Conservation (phyloP, 208 protist species). For the Lotmaria passim region DNA sequence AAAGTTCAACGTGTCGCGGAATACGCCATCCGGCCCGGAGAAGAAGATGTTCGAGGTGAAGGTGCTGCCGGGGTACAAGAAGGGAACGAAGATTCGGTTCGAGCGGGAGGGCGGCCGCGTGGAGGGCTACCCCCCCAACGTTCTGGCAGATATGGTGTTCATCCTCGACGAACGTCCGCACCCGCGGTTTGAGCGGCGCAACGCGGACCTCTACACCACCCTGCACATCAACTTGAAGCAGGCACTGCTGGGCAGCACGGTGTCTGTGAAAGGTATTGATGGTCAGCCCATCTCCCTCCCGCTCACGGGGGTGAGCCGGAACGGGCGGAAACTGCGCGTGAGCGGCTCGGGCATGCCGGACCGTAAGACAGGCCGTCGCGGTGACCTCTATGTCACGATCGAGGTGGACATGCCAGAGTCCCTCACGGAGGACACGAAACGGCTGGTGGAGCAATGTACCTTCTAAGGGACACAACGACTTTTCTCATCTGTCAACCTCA, state of each 20-base stretch:
- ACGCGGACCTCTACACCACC: conserved; percentile 84
- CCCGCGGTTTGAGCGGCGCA: conserved; percentile 86
- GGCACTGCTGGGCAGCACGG: conserved; percentile 79
- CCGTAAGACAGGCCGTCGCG: conserved; percentile 69
- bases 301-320: conserved; percentile 77
- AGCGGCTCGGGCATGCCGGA: conserved; percentile 75
- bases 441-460: conserved; percentile 78
- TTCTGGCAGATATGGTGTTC: conserved; percentile 96
- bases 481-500: too few relatives aligned
- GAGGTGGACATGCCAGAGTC: conserved; percentile 80
- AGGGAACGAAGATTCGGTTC: conserved; percentile 97
- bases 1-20: conserved; percentile 93
- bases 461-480: conserved; percentile 42
- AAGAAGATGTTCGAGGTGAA: conserved; percentile 94
- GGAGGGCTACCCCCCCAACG: conserved; percentile 86
- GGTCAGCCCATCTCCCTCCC: conserved; percentile 53
- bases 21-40: conserved; percentile 73
- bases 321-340: conserved; percentile 76
- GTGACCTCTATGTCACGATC: conserved; percentile 81
- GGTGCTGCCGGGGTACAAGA: conserved; percentile 96
- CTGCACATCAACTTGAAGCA: conserved; percentile 86
- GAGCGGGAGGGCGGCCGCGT: conserved; percentile 84
- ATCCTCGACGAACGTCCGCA: conserved; percentile 95
- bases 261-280: conserved; percentile 74
- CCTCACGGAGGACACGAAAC: conserved; percentile 75